Conservation (phyloP, 805 yeast genomes). For the Metschnikowia borealis region DNA sequence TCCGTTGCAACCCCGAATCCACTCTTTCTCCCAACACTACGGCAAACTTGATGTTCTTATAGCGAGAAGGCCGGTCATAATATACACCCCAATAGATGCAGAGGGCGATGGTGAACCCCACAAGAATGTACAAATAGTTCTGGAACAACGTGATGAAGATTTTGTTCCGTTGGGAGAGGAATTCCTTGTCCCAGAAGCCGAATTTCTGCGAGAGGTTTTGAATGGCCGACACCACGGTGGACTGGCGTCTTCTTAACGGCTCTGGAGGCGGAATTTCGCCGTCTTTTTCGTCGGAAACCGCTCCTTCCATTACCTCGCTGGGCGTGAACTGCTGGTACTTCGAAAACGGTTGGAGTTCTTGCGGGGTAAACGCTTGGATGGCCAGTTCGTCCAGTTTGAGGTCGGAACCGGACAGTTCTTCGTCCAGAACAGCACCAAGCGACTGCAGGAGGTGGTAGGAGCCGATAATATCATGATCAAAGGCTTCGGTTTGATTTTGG, state of each 20-base stretch:
- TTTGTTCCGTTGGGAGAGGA: slow-evolving; percentile 21
- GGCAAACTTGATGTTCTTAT: slow-evolving; percentile 21
- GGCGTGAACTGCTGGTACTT: neutral
- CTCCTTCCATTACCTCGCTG: neutral
- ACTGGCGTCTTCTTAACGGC: slow-evolving; percentile 12
- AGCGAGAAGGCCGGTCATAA: slow-evolving; percentile 20
- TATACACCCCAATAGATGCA: slow-evolving; percentile 34
- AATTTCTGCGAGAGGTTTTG: slow-evolving; percentile 20
- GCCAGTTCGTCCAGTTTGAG: neutral
- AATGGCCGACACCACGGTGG: slow-evolving; percentile 21
- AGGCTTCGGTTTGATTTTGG: slow-evolving; percentile 4
- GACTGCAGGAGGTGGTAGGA: slow-evolving; percentile 5
- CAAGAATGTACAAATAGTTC: slow-evolving; percentile 22
- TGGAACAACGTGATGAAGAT: slow-evolving; percentile 20
- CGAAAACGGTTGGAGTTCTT: neutral
- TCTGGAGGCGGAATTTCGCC: neutral
- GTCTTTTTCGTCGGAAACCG: neutral
- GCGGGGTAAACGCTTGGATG: neutral
- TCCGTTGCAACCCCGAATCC: slow-evolving; percentile 4
- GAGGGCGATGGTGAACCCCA: slow-evolving; percentile 24
- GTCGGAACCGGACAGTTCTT: neutral
- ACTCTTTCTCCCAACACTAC: slow-evolving; percentile 24
- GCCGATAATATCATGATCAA: slow-evolving; percentile 7
- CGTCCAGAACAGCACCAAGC: neutral
- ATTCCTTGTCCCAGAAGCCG: slow-evolving; percentile 29